Conservation (phyloP, 192 early-diverging fungal genomes). For the Rhizophagus clarus region DNA sequence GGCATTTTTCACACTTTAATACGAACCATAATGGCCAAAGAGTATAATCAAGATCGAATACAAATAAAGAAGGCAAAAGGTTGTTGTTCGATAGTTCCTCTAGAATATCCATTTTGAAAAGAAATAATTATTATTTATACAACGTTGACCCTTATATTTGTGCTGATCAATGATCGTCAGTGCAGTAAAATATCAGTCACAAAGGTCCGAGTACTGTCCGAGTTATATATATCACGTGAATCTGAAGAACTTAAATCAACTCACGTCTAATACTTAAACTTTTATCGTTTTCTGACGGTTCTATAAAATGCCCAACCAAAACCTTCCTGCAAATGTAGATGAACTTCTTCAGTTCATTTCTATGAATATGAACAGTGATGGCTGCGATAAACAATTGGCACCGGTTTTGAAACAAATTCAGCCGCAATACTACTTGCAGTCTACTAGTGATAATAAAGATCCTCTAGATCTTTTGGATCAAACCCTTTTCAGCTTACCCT, state of each 20-base stretch:
- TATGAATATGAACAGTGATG: background rate
- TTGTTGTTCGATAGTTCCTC: background rate
- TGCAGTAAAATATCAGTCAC: too few relatives aligned
- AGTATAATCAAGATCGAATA: conserved; percentile 51
- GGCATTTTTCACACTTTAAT: too few relatives aligned
- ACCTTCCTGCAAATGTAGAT: background rate
- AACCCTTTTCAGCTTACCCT: background rate
- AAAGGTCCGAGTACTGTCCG: too few relatives aligned
- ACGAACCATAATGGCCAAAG: conserved; percentile 42
- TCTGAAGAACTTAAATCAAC: too few relatives aligned
- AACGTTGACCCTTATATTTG: too few relatives aligned
- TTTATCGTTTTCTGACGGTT: too few relatives aligned
- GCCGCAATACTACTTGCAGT: background rate
- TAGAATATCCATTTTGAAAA: background rate
- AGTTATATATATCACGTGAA: too few relatives aligned
- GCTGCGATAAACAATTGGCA: background rate
- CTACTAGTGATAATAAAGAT: conserved; percentile 13
- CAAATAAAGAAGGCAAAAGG: conserved; percentile 39
- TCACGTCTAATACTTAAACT: too few relatives aligned
- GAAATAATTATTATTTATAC: too few relatives aligned
- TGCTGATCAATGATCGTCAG: too few relatives aligned
- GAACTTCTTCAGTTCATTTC: conserved; percentile 5
- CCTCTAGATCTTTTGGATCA: conserved; percentile 25
- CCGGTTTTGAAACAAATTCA: conserved; percentile 7
- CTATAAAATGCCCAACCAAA: background rate